Base-by-base conservation (phyloP, 75 land plant species). In the Picea sitchensis region DNA sequence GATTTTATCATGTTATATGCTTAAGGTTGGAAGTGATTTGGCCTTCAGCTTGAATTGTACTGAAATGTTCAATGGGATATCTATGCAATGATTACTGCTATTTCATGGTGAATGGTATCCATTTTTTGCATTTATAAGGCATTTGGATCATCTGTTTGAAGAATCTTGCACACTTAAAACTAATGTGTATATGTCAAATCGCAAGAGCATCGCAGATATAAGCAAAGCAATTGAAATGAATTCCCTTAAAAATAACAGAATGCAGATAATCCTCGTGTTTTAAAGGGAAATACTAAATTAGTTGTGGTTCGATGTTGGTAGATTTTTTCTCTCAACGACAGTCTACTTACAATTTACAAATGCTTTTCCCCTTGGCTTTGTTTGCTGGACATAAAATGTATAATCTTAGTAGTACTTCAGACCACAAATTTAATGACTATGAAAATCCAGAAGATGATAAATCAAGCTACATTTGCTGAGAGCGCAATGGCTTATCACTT, bases 61-160 rank as follows among this genome's bases (percentile, higher is more conserved):
- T 71, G 38, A 67, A 67, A 71, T 71, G 51, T 71, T 18, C 54
- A 41, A 41, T 71, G 73, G 54, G 73, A 41, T 71, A 44, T 41
- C 51, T 71, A 41, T 44, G 73, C 73, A 71, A 44, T 71, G 14
- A 71, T 7, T 34, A 71, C 54, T 71, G n/a, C 32, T 15, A 41
- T 44, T 71, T 71, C 31, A 30, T 64, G 32, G n/a, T n/a, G 12
- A 41, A 71, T 68, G 72, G 6, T 41, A 68, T 32, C 44, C 56
- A 51, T 68, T 18, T 38, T 32, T 14, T 36, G 17, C 44, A 36
- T 68, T 36, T 38, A 38, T n/a, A 68, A 20, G 17, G n/a, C 8
- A 36, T 34, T 65, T 65, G 34, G n/a, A 20, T n/a, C 73, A 51
- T 51, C 56, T 51, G 51, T 71, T 18, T 8, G 41, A 47, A 71